Base-by-base conservation (phyloP, 2,329 filamentous ascomycete species). In the Lachnellula subtilissima region DNA sequence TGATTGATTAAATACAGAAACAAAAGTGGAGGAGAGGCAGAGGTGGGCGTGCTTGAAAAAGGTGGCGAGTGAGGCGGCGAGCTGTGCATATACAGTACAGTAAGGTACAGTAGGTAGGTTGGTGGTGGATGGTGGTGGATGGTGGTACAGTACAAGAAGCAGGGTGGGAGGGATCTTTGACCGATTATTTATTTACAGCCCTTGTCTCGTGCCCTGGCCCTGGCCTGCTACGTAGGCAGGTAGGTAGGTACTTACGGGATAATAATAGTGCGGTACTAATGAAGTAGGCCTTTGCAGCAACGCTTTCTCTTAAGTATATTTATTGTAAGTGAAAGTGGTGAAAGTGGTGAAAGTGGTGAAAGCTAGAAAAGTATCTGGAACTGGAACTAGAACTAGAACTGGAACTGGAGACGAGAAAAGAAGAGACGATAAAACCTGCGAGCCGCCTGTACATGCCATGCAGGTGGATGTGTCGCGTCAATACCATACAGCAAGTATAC, bases 131-230 rank as follows among this genome's bases (percentile, higher is more conserved):
- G 8, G 28, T 15, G 15, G 6, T 40, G 12, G 15, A 40, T 19
- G 14, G 39, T 17, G 7, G 15, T 40, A 19, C 17, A 40, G 36
- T 15, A 40, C 39, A 40, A 40, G 17, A 6, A 17, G 17, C 15
- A 35, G 48, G 48, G 28, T 14, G 45, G 19, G 43, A 36, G 45
- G 19, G 43, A 36, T 47, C 35, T 48, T 49, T 37, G 43, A 25
- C 52, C 55, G 49, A 54, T 52, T 57, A 53, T 55, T 60, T 55
- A 53, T 57, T 57, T 47, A n/a, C 25, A 23, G 14, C 53, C 57
- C 53, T 56, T 51, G 56, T 58, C 53, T 58, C 53, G 53, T 58
- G 56, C 56, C 39, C 37, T 48, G 43, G 48, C 32, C 17, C 6
- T 50, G 17, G 9, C 5, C 11, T 28, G 37, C 25, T 42, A 11